phyloP scores from a whole-genome alignment of 495 filamentous ascomycete genomes.

The Rostrohypoxylon terebratum region DNA sequence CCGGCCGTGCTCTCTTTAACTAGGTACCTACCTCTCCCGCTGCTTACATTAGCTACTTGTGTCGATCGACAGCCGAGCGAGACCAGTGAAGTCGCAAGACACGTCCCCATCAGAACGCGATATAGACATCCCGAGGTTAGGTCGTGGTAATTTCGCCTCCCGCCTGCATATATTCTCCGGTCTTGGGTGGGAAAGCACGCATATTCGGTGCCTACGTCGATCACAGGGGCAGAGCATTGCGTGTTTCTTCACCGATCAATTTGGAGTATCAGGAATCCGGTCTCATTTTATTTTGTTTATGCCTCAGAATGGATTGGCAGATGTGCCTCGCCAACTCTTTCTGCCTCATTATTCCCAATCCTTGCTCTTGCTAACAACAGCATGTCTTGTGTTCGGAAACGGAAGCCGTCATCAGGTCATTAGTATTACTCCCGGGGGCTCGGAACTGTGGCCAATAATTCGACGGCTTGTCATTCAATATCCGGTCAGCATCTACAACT shows the following conservation, averaged over 20 bases:
- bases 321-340: conserved; percentile 16
- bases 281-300: conserved; percentile 10
- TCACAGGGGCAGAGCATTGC: conserved; percentile 4
- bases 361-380: background rate
- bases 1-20: conserved; percentile 9
- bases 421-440: background rate
- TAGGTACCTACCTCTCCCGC: conserved; percentile 11
- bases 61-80: conserved; percentile 5
- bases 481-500: background rate
- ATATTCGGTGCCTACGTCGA: conserved; percentile 10
- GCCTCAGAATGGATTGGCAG: conserved; percentile 26
- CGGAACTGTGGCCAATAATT: background rate
- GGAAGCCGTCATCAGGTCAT: background rate
- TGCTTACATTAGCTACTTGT: background rate
- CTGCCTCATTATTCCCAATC: background rate
- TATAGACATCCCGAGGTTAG: conserved; percentile 8
- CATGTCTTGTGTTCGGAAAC: background rate
- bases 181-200: conserved; percentile 3
- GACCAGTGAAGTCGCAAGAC: conserved; percentile 9
- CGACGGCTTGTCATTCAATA: background rate
- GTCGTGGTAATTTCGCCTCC: conserved; percentile 14
- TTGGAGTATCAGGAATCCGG: background rate
- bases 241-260: conserved; percentile 28
- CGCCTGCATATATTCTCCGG: conserved; percentile 9
- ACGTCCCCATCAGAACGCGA: conserved; percentile 1